A percentile compares a stretch with the other conserved stretches of the same genome.
Evolutionary conservation across 495 filamentous ascomycete species (phyloP).

Genomic region (Margaritispora aquatica): DNA sequence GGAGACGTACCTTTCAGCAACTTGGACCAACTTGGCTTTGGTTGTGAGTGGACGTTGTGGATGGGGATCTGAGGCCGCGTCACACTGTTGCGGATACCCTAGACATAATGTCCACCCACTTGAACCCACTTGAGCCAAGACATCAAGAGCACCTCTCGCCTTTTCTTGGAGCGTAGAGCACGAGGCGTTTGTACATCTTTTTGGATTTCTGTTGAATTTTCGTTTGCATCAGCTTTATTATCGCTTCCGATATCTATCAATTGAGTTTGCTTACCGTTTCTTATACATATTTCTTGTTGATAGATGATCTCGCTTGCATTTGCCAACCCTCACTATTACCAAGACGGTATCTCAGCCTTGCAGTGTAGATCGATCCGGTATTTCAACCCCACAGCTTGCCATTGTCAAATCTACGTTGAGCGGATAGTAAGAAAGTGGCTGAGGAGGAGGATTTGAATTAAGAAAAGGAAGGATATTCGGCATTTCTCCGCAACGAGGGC

Average conservation of each 20-base stretch:
- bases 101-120: not conserved
- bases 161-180: not conserved
- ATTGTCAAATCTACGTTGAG: not conserved
- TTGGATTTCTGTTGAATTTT: not conserved
- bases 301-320: not conserved
- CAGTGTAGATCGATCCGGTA: not conserved
- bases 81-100: constrained; percentile 7
- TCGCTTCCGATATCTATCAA: not conserved
- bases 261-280: not conserved
- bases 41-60: not conserved
- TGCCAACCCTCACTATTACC: not conserved
- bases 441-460: not conserved
- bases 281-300: not conserved
- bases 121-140: constrained; percentile 16
- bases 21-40: no score
- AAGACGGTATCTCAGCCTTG: not conserved
- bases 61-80: constrained; percentile 16
- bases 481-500: not conserved
- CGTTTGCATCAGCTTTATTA: no score
- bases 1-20: not conserved
- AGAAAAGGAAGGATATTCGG: not conserved
- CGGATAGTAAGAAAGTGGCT: not conserved
- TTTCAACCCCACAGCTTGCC: not conserved
- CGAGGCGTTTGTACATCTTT: not conserved
- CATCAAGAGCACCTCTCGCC: constrained; percentile 4